These are phyloP conservation scores for Umbilicaria muhlenbergii DNA, from an alignment of 495 filamentous ascomycete species.

Conservation along the genomic window DNA sequence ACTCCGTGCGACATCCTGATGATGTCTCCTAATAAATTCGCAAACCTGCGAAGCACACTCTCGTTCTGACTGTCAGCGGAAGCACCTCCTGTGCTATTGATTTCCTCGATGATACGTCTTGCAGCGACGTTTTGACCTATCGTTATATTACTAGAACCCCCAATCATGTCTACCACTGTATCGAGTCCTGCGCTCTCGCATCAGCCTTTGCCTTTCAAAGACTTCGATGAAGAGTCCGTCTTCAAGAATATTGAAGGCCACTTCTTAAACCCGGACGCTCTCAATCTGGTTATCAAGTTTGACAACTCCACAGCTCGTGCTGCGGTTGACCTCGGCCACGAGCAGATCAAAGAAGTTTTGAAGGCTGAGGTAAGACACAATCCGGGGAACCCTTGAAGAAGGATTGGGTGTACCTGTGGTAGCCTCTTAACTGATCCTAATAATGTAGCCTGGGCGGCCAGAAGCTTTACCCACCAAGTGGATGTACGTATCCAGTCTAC, in stretches of 20 bases:
- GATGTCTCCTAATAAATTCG: too few species aligned
- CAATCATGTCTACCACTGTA: too few species aligned
- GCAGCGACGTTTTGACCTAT: too few species aligned
- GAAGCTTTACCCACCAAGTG: conserved; percentile 39
- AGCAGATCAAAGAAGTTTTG: conserved; percentile 25
- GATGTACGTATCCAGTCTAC: conserved; percentile 37
- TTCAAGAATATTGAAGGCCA: conserved; percentile 25
- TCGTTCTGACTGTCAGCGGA: too few species aligned
- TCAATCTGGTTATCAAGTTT: conserved; percentile 61
- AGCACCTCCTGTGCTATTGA: too few species aligned
- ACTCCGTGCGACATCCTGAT: too few species aligned
- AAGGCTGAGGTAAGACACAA: conserved; percentile 4
- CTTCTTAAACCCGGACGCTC: conserved; percentile 24
- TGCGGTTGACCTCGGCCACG: conserved; percentile 37
- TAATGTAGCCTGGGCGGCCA: conserved; percentile 19
- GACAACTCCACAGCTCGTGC: conserved; percentile 45
- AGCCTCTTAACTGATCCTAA: conserved; percentile 1
- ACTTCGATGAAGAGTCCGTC: conserved; percentile 37
- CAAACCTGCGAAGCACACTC: too few species aligned
- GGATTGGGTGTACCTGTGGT: background rate
- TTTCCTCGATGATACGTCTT: too few species aligned
- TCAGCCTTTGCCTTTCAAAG: conserved; percentile 23
- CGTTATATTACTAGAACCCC: too few species aligned
- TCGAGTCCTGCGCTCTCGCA: conserved; percentile 13
- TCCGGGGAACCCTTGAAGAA: background rate